phyloP scores from a whole-genome alignment of 805 yeast genomes.

The Lipomyces yamadae region DNA sequence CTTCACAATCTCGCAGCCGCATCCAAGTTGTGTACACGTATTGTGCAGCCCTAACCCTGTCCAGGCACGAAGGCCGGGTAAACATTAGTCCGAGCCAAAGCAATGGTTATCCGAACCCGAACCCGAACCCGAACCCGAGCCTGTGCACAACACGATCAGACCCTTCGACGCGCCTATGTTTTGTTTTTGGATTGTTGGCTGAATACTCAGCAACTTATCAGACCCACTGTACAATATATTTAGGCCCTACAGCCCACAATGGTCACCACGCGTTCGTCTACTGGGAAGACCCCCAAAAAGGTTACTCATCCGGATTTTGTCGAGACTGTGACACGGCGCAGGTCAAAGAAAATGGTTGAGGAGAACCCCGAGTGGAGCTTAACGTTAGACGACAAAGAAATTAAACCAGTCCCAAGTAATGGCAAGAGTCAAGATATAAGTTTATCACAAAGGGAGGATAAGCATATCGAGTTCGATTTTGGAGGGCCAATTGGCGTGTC shows the following conservation, averaged over 20 bases:
- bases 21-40: too few relatives aligned
- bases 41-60: too few relatives aligned
- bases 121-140: not conserved
- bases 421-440: not conserved
- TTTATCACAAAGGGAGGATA: not conserved
- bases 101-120: not conserved
- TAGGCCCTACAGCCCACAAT: constrained; percentile 1
- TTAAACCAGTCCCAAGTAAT: not conserved
- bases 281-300: constrained; percentile 33
- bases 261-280: constrained; percentile 33
- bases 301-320: constrained; percentile 23
- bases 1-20: too few relatives aligned
- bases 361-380: not conserved
- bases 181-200: not conserved
- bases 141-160: too few relatives aligned
- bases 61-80: too few relatives aligned
- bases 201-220: not conserved
- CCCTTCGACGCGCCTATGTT: too few relatives aligned
- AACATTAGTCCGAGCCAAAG: too few relatives aligned
- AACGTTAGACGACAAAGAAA: not conserved
- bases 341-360: constrained; percentile 4
- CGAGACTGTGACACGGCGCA: constrained; percentile 21
- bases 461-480: constrained; percentile 66
- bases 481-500: constrained; percentile 91
- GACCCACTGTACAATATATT: not conserved